Evolutionary conservation across 108 stramenopile genomes (phyloP), one percentile per base, ranked within the genome.

Genomic region (Nitzschia inconspicua): DNA sequence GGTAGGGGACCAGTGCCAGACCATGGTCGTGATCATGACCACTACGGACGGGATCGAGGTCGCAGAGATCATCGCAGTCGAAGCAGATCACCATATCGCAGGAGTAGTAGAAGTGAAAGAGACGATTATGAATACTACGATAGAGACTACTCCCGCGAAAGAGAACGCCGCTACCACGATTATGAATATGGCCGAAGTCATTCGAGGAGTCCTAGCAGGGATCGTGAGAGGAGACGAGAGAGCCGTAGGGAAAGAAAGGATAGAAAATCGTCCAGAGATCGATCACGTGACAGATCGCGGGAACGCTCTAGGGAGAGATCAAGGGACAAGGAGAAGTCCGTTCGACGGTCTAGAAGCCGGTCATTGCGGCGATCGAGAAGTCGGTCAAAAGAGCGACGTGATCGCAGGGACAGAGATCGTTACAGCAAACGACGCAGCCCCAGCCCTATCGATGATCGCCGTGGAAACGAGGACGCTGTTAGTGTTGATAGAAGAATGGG

Each of bases 1-100:
- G 79, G 79, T 30, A n/a, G n/a, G n/a, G n/a, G n/a, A n/a, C n/a
- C n/a, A n/a, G n/a, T n/a, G n/a, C 51, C 77, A 32, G 41, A 19
- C 31, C 20, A 59, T 57, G 66, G 49, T 22, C 70, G 74, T 18
- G 60, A 73, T 16, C 47, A 49, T 22, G 76, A 70, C 24, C 31
- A 80, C n/a, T 70, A 74, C 44, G 81, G 70, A 18, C 58, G 72
- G 19, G 72, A 80, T 26, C 53, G 78, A 24, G 43, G 68, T 35
- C 60, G 63, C 48, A 44, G 59, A 18, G 76, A 72, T 20, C 73
- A 84, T 27, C 62, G 70, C 4, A 84, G 86, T 52, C 86, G 78
- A 29, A 84, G 83, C 47, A 68, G 66, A 13, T 83, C 80, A 14
- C 78, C 76, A 44, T 68, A 79, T 43, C 57, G 63, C 29, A 65